Conservation (phyloP, 2,329 filamentous ascomycete genomes). For the Helminthosporium solani region DNA sequence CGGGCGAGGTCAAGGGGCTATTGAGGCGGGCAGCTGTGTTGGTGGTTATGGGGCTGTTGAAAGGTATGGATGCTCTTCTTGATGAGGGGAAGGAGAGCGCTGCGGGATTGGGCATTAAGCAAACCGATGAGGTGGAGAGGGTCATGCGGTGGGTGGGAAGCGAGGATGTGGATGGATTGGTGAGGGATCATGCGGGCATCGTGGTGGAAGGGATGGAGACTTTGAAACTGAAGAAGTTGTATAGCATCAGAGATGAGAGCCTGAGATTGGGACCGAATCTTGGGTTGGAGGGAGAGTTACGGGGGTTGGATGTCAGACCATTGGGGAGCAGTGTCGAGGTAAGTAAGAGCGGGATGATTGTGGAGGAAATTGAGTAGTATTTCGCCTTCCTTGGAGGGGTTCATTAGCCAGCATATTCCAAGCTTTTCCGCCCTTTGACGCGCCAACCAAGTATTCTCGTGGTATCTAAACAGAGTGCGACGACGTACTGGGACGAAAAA, state of each 20-base stretch:
- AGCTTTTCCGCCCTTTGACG: conserved; percentile 9
- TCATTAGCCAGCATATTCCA: not conserved
- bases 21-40: conserved; percentile 66
- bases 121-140: conserved; percentile 61
- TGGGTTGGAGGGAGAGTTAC: conserved; percentile 42
- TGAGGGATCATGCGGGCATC: conserved; percentile 65
- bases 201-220: conserved; percentile 67
- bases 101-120: conserved; percentile 58
- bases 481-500: conserved; percentile 1
- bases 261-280: conserved; percentile 25
- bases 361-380: conserved; percentile 63
- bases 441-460: conserved; percentile 11
- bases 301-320: conserved; percentile 49
- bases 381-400: not conserved
- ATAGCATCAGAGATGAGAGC: conserved; percentile 41
- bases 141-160: conserved; percentile 64
- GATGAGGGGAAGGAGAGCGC: conserved; percentile 40
- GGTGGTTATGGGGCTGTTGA: conserved; percentile 62
- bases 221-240: conserved; percentile 57
- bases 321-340: conserved; percentile 9
- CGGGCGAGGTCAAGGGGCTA: conserved; percentile 61
- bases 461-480: conserved; percentile 16
- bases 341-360: conserved; percentile 44
- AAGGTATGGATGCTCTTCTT: conserved; percentile 56
- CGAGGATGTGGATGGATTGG: conserved; percentile 68